Conservation (phyloP, 345 rosid species). For the Camelina hispida region DNA sequence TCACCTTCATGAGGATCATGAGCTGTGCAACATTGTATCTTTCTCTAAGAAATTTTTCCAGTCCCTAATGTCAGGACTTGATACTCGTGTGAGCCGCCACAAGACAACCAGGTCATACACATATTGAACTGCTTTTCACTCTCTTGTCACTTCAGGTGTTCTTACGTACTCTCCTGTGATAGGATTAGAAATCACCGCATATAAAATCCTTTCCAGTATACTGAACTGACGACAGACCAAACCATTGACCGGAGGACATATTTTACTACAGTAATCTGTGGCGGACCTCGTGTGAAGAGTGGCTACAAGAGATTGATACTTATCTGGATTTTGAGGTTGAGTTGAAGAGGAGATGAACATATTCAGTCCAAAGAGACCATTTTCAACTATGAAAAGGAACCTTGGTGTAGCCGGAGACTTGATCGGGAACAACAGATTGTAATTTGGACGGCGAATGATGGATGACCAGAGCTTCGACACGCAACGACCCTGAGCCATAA, state of each 20-base stretch:
- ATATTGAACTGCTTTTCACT: neutral
- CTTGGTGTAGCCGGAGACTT: neutral
- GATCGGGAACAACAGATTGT: neutral
- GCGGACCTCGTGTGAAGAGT: neutral
- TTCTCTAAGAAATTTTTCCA: neutral
- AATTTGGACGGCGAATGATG: neutral
- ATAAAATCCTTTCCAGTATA: neutral
- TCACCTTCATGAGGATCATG: neutral
- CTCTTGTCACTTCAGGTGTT: neutral
- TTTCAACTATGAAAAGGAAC: neutral
- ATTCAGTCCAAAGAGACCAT: neutral
- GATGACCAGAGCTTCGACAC: conserved; percentile 4
- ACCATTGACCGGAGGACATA: neutral
- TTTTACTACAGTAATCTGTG: neutral
- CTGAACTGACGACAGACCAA: neutral
- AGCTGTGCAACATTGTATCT: neutral
- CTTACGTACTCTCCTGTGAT: neutral
- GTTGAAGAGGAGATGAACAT: neutral
- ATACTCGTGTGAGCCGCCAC: neutral
- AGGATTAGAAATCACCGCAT: conserved; percentile 1
- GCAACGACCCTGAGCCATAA: neutral
- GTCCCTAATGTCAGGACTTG: neutral
- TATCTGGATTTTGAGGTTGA: neutral
- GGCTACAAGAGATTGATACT: neutral
- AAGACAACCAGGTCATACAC: neutral